Conservation (phyloP, 2,329 filamentous ascomycete genomes). For the Elsinoe arachidis region DNA sequence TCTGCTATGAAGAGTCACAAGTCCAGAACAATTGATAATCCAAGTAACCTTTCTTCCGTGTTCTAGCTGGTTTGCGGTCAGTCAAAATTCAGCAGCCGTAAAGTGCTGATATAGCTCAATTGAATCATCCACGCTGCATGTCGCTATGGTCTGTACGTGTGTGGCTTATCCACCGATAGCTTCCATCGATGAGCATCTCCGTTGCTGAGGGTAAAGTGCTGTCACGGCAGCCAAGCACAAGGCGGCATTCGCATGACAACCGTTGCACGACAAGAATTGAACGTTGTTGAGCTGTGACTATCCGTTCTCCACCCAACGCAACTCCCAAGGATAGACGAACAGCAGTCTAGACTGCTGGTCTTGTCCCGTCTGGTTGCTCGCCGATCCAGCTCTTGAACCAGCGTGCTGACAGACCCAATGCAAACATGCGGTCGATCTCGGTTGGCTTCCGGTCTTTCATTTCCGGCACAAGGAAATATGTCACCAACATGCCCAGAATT, state of each 20-base stretch:
- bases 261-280: slow-evolving; percentile 8
- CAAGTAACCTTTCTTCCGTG: neutral
- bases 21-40: neutral
- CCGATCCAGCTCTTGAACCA: slow-evolving; percentile 9
- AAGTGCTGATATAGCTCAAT: neutral
- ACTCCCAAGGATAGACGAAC: neutral
- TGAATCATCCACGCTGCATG: neutral
- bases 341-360: slow-evolving; percentile 5
- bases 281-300: slow-evolving; percentile 2
- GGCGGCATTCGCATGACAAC: slow-evolving; percentile 1
- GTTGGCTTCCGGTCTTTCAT: slow-evolving; percentile 41
- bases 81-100: too few species aligned
- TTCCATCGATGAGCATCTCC: neutral
- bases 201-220: neutral
- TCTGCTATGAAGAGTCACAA: neutral
- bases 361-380: neutral
- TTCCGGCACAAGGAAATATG: slow-evolving; percentile 44
- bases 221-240: neutral
- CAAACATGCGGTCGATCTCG: slow-evolving; percentile 41
- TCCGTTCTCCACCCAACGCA: slow-evolving; percentile 2
- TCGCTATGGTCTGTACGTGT: neutral
- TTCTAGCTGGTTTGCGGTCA: neutral
- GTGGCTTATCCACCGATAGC: neutral
- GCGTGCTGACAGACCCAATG: neutral
- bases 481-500: slow-evolving; percentile 28